Conservation (phyloP, 2,329 filamentous ascomycete genomes). For the Diaporthe aspalathi region DNA sequence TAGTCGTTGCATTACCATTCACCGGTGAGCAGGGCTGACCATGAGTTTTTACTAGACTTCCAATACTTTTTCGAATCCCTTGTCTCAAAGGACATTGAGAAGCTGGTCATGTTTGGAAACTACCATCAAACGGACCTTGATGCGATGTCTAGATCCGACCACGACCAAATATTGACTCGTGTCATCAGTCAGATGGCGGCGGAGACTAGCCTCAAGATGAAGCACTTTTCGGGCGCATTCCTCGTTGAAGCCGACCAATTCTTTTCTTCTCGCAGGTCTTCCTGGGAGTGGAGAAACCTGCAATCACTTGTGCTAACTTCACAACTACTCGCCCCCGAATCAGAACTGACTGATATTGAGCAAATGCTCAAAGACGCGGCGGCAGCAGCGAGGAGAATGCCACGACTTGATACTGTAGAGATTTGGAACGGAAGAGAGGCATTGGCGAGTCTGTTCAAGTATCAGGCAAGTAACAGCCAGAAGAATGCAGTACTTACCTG, state of each 20-base stretch:
- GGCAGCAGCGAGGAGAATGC: constrained; percentile 46
- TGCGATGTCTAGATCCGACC: neutral
- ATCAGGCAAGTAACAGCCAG: constrained; percentile 39
- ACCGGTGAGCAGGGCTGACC: constrained; percentile 33
- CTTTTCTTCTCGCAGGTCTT: constrained; percentile 42
- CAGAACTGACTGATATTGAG: constrained; percentile 40
- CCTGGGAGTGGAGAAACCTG: constrained; percentile 47
- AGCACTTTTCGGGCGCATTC: constrained; percentile 46
- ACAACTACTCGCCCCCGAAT: constrained; percentile 42
- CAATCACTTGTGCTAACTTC: constrained; percentile 49
- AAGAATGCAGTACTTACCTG: constrained; percentile 43
- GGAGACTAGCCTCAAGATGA: constrained; percentile 45
- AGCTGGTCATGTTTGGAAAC: constrained; percentile 39
- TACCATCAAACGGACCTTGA: constrained; percentile 20
- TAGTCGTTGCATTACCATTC: neutral
- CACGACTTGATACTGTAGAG: constrained; percentile 48
- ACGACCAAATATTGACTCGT: neutral
- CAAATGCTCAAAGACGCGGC: constrained; percentile 43
- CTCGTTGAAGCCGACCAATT: constrained; percentile 47
- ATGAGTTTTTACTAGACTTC: neutral
- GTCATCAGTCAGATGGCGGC: neutral
- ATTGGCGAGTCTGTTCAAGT: constrained; percentile 47
- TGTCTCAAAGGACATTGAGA: constrained; percentile 11
- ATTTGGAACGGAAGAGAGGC: constrained; percentile 50
- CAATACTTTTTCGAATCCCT: constrained; percentile 34